phyloP scores from a whole-genome alignment of 2,329 filamentous ascomycete genomes.

The Arthroderma sp. region DNA sequence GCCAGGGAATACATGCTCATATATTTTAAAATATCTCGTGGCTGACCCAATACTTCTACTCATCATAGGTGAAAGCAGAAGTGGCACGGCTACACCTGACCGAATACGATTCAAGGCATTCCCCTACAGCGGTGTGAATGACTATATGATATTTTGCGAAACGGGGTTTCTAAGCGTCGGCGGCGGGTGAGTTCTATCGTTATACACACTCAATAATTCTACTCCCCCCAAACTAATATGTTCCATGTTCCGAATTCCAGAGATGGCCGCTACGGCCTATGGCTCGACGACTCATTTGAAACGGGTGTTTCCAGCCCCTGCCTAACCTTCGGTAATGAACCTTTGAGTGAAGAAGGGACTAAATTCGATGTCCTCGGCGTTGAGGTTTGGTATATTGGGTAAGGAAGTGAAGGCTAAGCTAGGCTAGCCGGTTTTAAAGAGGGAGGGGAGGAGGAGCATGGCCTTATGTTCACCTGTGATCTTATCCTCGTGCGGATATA shows the following conservation, averaged over 20 bases:
- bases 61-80: slow-evolving; percentile 20
- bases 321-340: slow-evolving; percentile 89
- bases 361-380: slow-evolving; percentile 87
- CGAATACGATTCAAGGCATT: slow-evolving; percentile 92
- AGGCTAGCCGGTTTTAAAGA: neutral
- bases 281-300: slow-evolving; percentile 78
- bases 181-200: slow-evolving; percentile 44
- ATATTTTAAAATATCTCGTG: too few relatives aligned
- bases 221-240: neutral
- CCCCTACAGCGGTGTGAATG: slow-evolving; percentile 87
- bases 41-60: neutral
- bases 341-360: slow-evolving; percentile 77
- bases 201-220: neutral
- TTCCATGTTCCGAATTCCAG: slow-evolving; percentile 18
- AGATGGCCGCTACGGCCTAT: slow-evolving; percentile 83
- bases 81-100: slow-evolving; percentile 48
- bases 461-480: neutral
- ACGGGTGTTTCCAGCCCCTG: slow-evolving; percentile 71
- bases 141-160: slow-evolving; percentile 94
- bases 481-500: neutral
- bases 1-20: too few relatives aligned
- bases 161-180: slow-evolving; percentile 72
- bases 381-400: slow-evolving; percentile 83
- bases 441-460: neutral
- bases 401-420: slow-evolving; percentile 13